Evolutionary conservation across 495 filamentous ascomycete genomes (phyloP).

Genomic region (Ramalina peruviana): DNA sequence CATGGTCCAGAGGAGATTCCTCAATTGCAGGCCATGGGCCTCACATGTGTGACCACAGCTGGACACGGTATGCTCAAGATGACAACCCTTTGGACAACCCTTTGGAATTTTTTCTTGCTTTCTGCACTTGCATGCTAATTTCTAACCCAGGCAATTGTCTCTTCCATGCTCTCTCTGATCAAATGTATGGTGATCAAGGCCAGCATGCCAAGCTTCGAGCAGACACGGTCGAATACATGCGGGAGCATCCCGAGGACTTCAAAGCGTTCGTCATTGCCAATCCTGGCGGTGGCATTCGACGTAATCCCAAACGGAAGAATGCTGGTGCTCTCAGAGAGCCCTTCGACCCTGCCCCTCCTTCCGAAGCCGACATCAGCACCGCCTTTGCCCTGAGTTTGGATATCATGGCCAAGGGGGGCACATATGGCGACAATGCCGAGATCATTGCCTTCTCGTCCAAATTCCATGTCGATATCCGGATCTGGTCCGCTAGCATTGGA

Average conservation of each 20-base stretch:
- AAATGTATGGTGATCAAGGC: conserved; percentile 51
- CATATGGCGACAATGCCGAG: conserved; percentile 61
- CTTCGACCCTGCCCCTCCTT: conserved; percentile 28
- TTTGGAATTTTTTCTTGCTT: not conserved
- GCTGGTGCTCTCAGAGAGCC: conserved; percentile 29
- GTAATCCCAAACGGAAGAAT: conserved; percentile 48
- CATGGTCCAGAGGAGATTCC: conserved; percentile 32
- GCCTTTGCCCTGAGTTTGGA: conserved; percentile 49
- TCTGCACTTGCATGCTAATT: conserved; percentile 4
- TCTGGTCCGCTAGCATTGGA: conserved; percentile 39
- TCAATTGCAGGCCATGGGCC: conserved; percentile 30
- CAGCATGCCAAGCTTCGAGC: conserved; percentile 45
- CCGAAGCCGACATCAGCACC: conserved; percentile 42
- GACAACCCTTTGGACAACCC: not conserved
- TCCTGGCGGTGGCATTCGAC: conserved; percentile 42
- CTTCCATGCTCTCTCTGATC: conserved; percentile 65
- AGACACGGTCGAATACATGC: conserved; percentile 49
- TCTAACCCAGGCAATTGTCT: conserved; percentile 50
- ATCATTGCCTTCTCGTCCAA: conserved; percentile 53
- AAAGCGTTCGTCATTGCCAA: conserved; percentile 49
- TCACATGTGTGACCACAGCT: conserved; percentile 35
- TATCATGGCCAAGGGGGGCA: conserved; percentile 45
- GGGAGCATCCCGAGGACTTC: conserved; percentile 44
- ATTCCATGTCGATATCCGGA: conserved; percentile 48
- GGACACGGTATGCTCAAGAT: conserved; percentile 31